Evolutionary conservation across 2,329 filamentous ascomycete species (phyloP).

Genomic region (Fusarium kyushuense): DNA sequence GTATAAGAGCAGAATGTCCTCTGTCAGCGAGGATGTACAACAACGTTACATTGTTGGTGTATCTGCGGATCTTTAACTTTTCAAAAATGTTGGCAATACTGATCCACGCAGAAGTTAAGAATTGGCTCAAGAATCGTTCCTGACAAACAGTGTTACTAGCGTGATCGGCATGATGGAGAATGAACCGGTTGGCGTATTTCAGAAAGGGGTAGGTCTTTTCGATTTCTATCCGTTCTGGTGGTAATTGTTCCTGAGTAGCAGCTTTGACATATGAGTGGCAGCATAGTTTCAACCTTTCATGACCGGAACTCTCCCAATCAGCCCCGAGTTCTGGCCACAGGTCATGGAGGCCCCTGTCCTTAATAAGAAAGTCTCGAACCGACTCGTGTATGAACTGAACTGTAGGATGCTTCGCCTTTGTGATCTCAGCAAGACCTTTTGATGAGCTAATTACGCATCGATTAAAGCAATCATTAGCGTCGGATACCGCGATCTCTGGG

Average conservation of each 20-base stretch:
- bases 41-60: not conserved
- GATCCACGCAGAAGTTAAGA: not conserved
- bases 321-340: conserved; percentile 31
- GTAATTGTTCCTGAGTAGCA: rapidly evolving
- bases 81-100: not conserved
- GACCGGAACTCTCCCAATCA: not conserved
- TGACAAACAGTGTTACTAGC: not conserved
- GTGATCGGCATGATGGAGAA: conserved; percentile 25
- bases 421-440: conserved; percentile 63
- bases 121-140: rapidly evolving
- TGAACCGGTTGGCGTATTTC: conserved; percentile 17
- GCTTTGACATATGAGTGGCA: conserved; percentile 21
- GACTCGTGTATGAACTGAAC: conserved; percentile 69
- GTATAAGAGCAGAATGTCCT: not conserved
- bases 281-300: conserved; percentile 13
- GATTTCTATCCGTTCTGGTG: rapidly evolving
- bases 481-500: conserved; percentile 37
- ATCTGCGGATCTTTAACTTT: not conserved
- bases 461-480: not conserved
- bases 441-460: conserved; percentile 58
- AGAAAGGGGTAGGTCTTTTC: conserved; percentile 18
- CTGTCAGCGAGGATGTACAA: conserved; percentile 34
- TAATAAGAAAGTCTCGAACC: conserved; percentile 61
- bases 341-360: conserved; percentile 47
- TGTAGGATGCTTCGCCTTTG: conserved; percentile 43